Base-by-base conservation (phyloP, 192 early-diverging fungal genomes). In the Gaertneriomyces sp. region DNA sequence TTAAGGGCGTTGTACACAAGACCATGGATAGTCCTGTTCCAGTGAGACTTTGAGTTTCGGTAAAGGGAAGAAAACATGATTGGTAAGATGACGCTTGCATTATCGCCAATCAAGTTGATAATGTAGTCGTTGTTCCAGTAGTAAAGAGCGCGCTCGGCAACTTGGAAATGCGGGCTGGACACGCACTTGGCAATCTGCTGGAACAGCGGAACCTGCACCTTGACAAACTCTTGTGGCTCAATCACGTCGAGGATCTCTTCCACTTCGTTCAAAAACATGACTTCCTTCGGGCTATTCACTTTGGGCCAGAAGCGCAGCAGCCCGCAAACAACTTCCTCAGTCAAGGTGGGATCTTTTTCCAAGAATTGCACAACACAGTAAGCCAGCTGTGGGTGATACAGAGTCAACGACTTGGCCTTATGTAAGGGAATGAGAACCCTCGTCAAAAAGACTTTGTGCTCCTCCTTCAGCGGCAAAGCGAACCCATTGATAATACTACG, bases 71-170 rank as follows among this genome's bases (percentile, higher is more conserved):
- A 85, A 64, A 99, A 96, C 79, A 96, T 90, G 63, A 99, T 94
- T 11, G 97, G 97, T 68, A 99, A 74, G 47, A 99, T 92, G 39
- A 88, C 82, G 45, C 83, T 79, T 25, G 91, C 90, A 80, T 99
- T 95, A 61, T 97, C 94, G 25, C 88, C 87, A 60, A 99, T 95
- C 76, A 99, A 75, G 72, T 88, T 95, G 66, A 93, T 92, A 77
- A 98, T 93, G 68, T 95, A 98, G 72, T 93, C 93, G 72, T 98
- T 99, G 78, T 96, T 96, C 97, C 97, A 99, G 75, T 92, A 95
- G 61, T 91, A 94, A 42, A 99, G 82, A 44, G 96, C 95, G 67
- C 97, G 86, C 79, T 99, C 97, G 42, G 96, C 95, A n/a, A 98
- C 90, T 83, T 99, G 97, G 73, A 97, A 98, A 78, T 99, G 97